Base-by-base conservation (phyloP, 495 filamentous ascomycete genomes). In the Trichoderma orchidacearum region DNA sequence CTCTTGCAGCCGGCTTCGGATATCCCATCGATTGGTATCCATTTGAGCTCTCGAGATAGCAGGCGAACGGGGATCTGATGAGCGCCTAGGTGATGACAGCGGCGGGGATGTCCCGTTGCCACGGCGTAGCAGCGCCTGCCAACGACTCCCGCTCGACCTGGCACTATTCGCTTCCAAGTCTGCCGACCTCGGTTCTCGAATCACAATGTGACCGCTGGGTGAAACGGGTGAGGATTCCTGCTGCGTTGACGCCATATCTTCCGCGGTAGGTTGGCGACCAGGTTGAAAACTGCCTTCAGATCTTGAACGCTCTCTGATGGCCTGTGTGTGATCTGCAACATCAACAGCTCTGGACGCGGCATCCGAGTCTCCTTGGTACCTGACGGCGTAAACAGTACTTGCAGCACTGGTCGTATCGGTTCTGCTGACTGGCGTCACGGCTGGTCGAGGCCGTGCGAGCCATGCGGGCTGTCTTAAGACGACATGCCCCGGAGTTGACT, bases 361-460 rank as follows among this genome's bases (percentile, higher is more conserved):
- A 60, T 84, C 83, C 32, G 79, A 81, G 48, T 85, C 76, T n/a
- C 87, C 79, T 59, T 92, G 86, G 64, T 94, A 90, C 50, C 84
- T 82, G 52, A 96, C 79, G 56, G 85, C 82, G 61, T 96, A 95
- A 13, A 93, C 80, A 3, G 90, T 96, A 67, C 88, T 93, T 45
- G 84, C 74, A 17, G 75, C 72, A 35, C 75, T 78, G 15, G 82
- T 80, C 2, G 85, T 87, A 60, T 94, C 87, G n/a, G 82, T 80
- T 56, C 86, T 78, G 62, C 86, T 91, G 57, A 89, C 70, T 1
- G 88, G 86, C 9, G 87, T 88, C 3, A 80, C 75, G 52, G 77
- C 76, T n/a, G 77, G 76, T 1, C 80, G 74, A 2, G 86, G 86
- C 28, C 80, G 80, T 25, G 82, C 78, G 18, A 84, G 80, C 65